Percentiles rank a stretch among this genome's conserved stretches.
Conservation (phyloP, 345 rosid species). For the Eucalyptus sp. region DNA sequence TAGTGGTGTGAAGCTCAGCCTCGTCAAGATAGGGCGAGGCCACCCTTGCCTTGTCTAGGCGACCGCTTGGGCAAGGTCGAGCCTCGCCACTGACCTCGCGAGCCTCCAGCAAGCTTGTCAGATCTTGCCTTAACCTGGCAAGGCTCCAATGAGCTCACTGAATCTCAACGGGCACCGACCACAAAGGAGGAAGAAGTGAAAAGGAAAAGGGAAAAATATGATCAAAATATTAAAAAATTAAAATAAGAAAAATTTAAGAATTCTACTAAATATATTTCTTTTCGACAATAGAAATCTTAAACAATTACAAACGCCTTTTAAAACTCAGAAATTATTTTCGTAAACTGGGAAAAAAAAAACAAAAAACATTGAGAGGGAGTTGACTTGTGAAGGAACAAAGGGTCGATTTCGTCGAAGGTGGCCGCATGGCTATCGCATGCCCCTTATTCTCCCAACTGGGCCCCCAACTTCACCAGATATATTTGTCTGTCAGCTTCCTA, state of each 20-base stretch:
- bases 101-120: fast-evolving
- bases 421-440: neutral
- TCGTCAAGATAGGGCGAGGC: fast-evolving
- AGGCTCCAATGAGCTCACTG: fast-evolving
- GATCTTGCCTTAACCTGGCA: no score
- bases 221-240: no score
- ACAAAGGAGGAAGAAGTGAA: no score
- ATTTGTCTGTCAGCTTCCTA: neutral
- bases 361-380: neutral
- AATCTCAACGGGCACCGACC: fast-evolving
- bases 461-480: neutral
- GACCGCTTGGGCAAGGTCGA: no score
- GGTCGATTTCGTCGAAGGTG: neutral
- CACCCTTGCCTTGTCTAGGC: fast-evolving
- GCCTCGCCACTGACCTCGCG: fast-evolving
- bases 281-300: no score
- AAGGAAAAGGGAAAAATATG: no score
- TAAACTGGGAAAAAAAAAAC: no score
- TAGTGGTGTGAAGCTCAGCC: fast-evolving
- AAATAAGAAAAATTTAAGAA: no score
- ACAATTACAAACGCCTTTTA: no score
- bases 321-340: no score
- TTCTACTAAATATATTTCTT: no score
- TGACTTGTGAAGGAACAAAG: neutral
- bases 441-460: neutral